Percentiles rank a stretch among this genome's conserved stretches.
phyloP scores from a whole-genome alignment of 2,329 filamentous ascomycete species.

The Aspergillus tanneri region DNA sequence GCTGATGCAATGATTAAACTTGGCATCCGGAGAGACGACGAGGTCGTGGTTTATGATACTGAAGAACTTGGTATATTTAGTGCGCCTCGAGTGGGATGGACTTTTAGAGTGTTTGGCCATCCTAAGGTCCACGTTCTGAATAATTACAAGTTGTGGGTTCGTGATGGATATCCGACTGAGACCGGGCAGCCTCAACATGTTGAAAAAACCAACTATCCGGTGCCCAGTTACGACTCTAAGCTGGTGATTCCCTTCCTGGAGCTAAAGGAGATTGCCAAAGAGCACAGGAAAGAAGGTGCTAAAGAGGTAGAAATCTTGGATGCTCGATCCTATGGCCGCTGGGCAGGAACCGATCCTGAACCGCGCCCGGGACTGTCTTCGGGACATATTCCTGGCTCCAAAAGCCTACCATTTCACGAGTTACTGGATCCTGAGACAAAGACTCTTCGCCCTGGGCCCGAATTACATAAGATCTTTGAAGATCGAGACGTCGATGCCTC shows the following conservation, averaged over 20 bases:
- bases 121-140: constrained; percentile 84
- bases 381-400: constrained; percentile 87
- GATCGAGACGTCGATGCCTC: constrained; percentile 74
- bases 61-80: constrained; percentile 92
- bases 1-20: constrained; percentile 83
- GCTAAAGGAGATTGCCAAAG: constrained; percentile 71
- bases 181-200: constrained; percentile 55
- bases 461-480: constrained; percentile 74
- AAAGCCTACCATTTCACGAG: constrained; percentile 75
- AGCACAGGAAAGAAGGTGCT: constrained; percentile 76
- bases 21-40: constrained; percentile 83
- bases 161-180: constrained; percentile 77
- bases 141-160: constrained; percentile 93
- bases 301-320: constrained; percentile 87
- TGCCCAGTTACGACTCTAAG: constrained; percentile 57
- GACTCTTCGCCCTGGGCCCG: constrained; percentile 68
- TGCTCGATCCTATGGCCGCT: constrained; percentile 76
- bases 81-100: constrained; percentile 92
- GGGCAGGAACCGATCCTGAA: constrained; percentile 79
- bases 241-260: constrained; percentile 81
- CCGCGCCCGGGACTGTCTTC: constrained; percentile 81
- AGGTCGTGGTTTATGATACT: constrained; percentile 89
- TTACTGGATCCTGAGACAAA: constrained; percentile 83
- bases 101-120: constrained; percentile 85
- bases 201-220: constrained; percentile 47